These are phyloP conservation scores for Nannochloris sp. DNA, from an alignment of 139 green algal species.

Conservation along the genomic window DNA sequence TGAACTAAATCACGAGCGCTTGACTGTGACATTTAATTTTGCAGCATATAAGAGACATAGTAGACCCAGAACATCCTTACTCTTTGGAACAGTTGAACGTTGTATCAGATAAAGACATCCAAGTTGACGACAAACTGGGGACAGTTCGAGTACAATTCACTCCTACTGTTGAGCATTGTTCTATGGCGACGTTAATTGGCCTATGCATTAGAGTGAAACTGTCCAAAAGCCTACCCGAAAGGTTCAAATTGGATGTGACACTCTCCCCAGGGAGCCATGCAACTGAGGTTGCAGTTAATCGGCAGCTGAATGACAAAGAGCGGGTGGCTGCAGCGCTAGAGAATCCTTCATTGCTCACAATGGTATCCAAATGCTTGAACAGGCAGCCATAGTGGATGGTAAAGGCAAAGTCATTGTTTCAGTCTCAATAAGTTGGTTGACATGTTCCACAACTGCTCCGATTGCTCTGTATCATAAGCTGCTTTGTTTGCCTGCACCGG, in stretches of 20 bases:
- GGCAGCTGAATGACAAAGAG: conserved; percentile 98
- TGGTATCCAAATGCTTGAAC: conserved; percentile 83
- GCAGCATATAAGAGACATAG: conserved; percentile 86
- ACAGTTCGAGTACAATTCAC: conserved; percentile 69
- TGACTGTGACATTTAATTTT: not conserved
- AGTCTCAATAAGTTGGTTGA: conserved; percentile 25
- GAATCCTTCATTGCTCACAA: conserved; percentile 85
- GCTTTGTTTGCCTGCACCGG: conserved; percentile 25
- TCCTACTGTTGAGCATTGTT: conserved; percentile 91
- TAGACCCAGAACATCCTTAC: conserved; percentile 96
- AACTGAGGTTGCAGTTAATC: conserved; percentile 90
- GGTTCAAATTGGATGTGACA: conserved; percentile 87
- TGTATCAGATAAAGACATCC: conserved; percentile 62
- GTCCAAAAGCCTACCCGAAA: conserved; percentile 59
- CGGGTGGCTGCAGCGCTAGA: conserved; percentile 93
- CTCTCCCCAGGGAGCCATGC: conserved; percentile 70
- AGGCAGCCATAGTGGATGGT: too few species aligned
- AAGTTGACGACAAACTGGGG: conserved; percentile 54
- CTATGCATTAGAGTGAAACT: conserved; percentile 92
- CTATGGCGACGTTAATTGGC: conserved; percentile 97
- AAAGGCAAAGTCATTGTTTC: too few species aligned
- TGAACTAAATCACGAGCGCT: too few species aligned
- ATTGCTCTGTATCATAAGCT: conserved; percentile 43
- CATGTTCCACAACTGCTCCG: conserved; percentile 48
- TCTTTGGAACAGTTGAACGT: conserved; percentile 92